phyloP scores from a whole-genome alignment of 805 yeast genomes.

The Isabelozyma rhagii region DNA sequence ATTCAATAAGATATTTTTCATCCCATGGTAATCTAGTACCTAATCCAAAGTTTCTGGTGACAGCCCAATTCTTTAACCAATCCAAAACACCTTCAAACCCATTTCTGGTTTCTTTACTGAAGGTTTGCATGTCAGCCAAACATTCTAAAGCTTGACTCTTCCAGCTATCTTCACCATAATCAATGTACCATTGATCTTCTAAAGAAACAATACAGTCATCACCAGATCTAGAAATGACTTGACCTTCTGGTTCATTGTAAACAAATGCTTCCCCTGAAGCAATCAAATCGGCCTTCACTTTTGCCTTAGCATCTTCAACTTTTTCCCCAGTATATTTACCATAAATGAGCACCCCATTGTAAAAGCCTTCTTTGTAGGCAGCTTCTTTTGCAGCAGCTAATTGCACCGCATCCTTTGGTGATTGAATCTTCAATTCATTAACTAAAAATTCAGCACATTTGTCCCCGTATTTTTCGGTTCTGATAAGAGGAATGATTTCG shows the following conservation, averaged over 20 bases:
- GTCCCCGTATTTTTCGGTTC: slow-evolving; percentile 85
- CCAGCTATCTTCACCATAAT: slow-evolving; percentile 95
- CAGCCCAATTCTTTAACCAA: slow-evolving; percentile 98
- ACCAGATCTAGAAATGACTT: slow-evolving; percentile 90
- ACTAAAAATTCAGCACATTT: slow-evolving; percentile 80
- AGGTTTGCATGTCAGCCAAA: slow-evolving; percentile 71
- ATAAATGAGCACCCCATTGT: slow-evolving; percentile 75
- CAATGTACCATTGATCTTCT: slow-evolving; percentile 98
- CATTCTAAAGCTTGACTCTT: slow-evolving; percentile 77
- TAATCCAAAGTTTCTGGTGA: slow-evolving; percentile 92
- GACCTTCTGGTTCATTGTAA: slow-evolving; percentile 91
- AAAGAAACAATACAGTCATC: slow-evolving; percentile 95
- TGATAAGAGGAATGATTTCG: slow-evolving; percentile 71
- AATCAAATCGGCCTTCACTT: slow-evolving; percentile 78
- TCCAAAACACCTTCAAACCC: slow-evolving; percentile 92
- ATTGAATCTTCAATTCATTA: slow-evolving; percentile 83
- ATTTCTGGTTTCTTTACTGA: slow-evolving; percentile 76
- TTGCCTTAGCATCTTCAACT: slow-evolving; percentile 88
- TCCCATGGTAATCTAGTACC: slow-evolving; percentile 98
- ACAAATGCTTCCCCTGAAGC: slow-evolving; percentile 77
- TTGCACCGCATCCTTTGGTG: slow-evolving; percentile 87
- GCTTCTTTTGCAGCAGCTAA: slow-evolving; percentile 90
- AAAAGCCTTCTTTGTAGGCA: slow-evolving; percentile 95
- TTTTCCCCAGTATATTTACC: slow-evolving; percentile 87
- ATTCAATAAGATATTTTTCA: slow-evolving; percentile 86